Evolutionary conservation across 2,329 filamentous ascomycete genomes (phyloP), one percentile per base, ranked within the genome.

Genomic region (Apiospora kogelbergensis): DNA sequence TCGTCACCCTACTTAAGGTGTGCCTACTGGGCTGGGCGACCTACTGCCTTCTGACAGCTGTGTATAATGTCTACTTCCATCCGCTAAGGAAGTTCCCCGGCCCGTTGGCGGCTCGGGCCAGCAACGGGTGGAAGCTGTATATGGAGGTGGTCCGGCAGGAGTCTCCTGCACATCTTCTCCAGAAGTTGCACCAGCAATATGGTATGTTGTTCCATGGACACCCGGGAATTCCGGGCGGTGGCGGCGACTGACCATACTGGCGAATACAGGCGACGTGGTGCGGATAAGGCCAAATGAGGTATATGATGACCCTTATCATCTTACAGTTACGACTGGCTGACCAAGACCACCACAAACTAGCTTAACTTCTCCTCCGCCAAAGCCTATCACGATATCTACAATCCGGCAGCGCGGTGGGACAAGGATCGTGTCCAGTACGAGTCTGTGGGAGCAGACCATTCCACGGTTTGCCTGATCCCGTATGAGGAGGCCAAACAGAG

Each of bases 381-480:
- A 1, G 65, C 65, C 3, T 66, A 37, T 6, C 30, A 48, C 41
- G 65, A 66, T 13, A 66, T 66, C 44, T 66, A 66, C 65, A 66
- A 66, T 20, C 42, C 42, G 17, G 24, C 42, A 9, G 26, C 44
- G 44, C 42, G 65, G 20, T 66, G 65, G 65, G 65, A 66, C 44
- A 66, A 66, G 65, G 65, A 66, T 33, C 65, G 42, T 3, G 65
- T 66, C n/a, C 44, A 48, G n/a, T 66, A 66, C 44, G 42, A 22
- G 22, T 48, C 42, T 45, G 44, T 66, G 3, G 65, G 65, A 30
- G 65, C 65, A 10, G 33, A 66, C 20, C 65, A 66, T 17, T 66
- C 65, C 13, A 26, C 24, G 10, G 44, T 66, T 17, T 33, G 42
- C 44, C 30, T 40, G 42, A 41, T 66, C 65, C 33, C 42, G 6